Conservation (phyloP, 2,329 filamentous ascomycete species). For the Mycosphaerelloides madeirae region DNA sequence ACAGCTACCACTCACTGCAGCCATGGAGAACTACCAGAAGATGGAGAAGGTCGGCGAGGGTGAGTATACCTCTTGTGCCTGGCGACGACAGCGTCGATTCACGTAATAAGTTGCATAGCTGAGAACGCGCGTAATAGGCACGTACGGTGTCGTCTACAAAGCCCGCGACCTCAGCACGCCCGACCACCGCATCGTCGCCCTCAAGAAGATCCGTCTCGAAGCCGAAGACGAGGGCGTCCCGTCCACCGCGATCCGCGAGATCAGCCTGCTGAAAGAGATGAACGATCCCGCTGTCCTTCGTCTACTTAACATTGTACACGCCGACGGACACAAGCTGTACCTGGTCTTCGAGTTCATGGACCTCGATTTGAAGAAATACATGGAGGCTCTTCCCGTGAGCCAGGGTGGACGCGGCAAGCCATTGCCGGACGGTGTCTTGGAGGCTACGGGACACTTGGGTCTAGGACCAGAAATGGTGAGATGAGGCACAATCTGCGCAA, state of each 20-base stretch:
- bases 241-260: conserved; percentile 88
- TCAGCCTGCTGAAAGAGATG: conserved; percentile 92
- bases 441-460: conserved; percentile 61
- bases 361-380: conserved; percentile 90
- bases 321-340: conserved; percentile 91
- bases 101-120: neutral
- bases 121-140: conserved; percentile 53
- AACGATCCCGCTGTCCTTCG: conserved; percentile 84
- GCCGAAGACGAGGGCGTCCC: conserved; percentile 93
- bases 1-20: conserved; percentile 2
- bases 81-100: neutral
- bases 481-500: neutral
- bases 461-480: conserved; percentile 65
- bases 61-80: conserved; percentile 40
- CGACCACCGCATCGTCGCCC: conserved; percentile 74
- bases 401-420: conserved; percentile 83
- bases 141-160: conserved; percentile 94
- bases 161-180: conserved; percentile 76
- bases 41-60: conserved; percentile 95
- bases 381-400: conserved; percentile 80
- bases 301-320: conserved; percentile 87
- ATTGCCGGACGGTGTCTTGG: conserved; percentile 64
- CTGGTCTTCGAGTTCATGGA: conserved; percentile 91
- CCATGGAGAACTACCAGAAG: conserved; percentile 69
- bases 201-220: conserved; percentile 94